Base-by-base conservation (phyloP, 495 filamentous ascomycete species). In the Tuber indicum region DNA sequence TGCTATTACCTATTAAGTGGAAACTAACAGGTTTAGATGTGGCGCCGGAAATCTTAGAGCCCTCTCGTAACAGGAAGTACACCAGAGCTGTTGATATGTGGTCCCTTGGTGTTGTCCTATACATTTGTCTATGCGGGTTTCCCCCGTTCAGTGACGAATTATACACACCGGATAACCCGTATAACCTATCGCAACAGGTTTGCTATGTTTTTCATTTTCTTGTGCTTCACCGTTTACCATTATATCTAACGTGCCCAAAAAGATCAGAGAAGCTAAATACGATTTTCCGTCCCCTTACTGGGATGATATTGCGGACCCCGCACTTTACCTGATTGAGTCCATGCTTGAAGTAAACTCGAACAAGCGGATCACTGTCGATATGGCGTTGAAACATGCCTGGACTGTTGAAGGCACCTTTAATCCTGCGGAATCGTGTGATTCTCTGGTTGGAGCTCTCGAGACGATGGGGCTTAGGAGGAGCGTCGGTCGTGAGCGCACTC, bases 251-350 rank as follows among this genome's bases (percentile, higher is more conserved):
- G 75, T 43, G 3, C 23, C 58, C 39, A 21, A 36, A 41, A 90
- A 98, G 85, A 99, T 99, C 85, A 92, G 91, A 83, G 87, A 89
- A 83, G 96, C 92, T 9, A 89, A 89, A 70, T 98, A 97, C 79
- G 93, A 98, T 84, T 99, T 97, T 79, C 96, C 96, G 2, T 95
- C 93, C 2, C 96, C 96, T 23, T 99, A 98, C 84, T 99, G 96
- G 96, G 96, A 98, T 84, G 89, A 91, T 6, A 91, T 99, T 76
- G 91, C 90, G 75, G 96, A 99, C 75, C 89, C 91, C 62, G 96
- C 95, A 6, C 87, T 98, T 73, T 94, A 98, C 76, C 88, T 99
- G 41, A 98, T 99, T 76, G 96, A 98, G 83, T 88, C 88, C 45
- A 99, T 99, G 96, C 89, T 99, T 45, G 91, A 91, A 0, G 94